Evolutionary conservation across 352 stramenopile genomes (phyloP), one percentile per base, ranked within the genome.

Genomic region (Globisporangium echinulatum): DNA sequence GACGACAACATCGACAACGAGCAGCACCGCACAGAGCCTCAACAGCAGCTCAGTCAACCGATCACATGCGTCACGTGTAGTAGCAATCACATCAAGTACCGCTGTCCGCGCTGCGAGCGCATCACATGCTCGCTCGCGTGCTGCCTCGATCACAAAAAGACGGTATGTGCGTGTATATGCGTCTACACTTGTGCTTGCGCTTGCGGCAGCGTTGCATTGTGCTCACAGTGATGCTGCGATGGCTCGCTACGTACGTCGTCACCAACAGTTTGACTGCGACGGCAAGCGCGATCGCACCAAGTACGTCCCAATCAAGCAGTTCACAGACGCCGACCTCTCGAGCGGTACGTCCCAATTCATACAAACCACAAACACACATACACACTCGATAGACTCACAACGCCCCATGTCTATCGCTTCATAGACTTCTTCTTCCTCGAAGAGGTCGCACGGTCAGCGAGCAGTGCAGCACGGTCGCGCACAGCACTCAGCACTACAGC

Each of bases 251-350:
- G 64, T 5, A 15, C 64, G 11, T 60, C 4, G 49, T 36, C 36
- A 17, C 40, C 58, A 15, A 6, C 53, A 94, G 85, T 87, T 82
- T 55, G 68, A 78, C 17, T 94, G 85, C 68, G 75, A 89, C 55
- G 85, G 85, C 50, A 92, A 92, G 66, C 79, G 85, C 37, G 82
- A 94, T 49, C 85, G 82, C 36, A 92, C 85, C 58, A 90, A 94
- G 71, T 94, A 70, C 59, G 76, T 94, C 42, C 52, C 58, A 36
- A 54, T 87, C 25, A 88, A 92, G 59, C 61, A 79, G 39, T 94
- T 94, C 57, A 82, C 74, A 1, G 81, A 94, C 52, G 74, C 81
- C 38, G 77, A 92, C 62, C 72, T 94, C 7, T 84, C 85, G 15
- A 94, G 83, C 48, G 85, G 85, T 83, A 64, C 43, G 49, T 47